Percentiles rank a stretch among this genome's conserved stretches.
These are phyloP conservation scores for Thalassiosira oceanica DNA, from an alignment of 352 stramenopile species.

Conservation along the genomic window DNA sequence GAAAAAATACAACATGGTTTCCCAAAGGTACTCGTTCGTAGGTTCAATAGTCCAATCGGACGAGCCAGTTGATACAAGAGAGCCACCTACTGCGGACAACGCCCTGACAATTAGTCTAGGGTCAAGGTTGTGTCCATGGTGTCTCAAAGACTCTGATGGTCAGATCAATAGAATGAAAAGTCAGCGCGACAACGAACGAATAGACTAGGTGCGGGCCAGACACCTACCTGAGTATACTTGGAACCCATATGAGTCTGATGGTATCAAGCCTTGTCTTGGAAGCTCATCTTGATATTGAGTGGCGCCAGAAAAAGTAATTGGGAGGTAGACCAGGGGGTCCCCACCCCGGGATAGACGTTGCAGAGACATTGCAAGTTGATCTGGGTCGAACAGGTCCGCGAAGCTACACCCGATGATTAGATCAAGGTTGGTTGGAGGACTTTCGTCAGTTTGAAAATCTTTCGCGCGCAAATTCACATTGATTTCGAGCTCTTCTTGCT, in stretches of 20 bases:
- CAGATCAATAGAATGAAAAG: too few species aligned
- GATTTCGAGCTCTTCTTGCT: constrained; percentile 20
- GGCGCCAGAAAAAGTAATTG: constrained; percentile 81
- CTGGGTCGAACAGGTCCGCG: constrained; percentile 82
- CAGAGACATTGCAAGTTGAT: constrained; percentile 54
- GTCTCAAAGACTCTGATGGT: constrained; percentile 58
- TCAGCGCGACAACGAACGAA: too few species aligned
- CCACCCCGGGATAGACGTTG: constrained; percentile 22
- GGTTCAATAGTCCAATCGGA: constrained; percentile 82
- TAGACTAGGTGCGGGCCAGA: too few species aligned
- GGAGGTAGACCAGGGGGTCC: constrained; percentile 78
- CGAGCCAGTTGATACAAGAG: constrained; percentile 50
- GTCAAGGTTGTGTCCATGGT: constrained; percentile 79
- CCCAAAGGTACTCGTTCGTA: constrained; percentile 70
- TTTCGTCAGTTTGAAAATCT: constrained; percentile 47
- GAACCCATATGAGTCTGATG: constrained; percentile 78
- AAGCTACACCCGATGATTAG: constrained; percentile 83
- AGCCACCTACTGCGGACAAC: constrained; percentile 65
- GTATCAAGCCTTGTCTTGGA: constrained; percentile 30
- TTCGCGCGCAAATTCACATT: constrained; percentile 40
- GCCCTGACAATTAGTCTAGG: constrained; percentile 51
- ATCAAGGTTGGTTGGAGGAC: constrained; percentile 40
- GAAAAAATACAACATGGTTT: constrained; percentile 85
- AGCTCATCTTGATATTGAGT: constrained; percentile 64
- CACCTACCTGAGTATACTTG: constrained; percentile 75